Evolutionary conservation across 257 asterid species (phyloP).

Genomic region (Apocynum venetum): DNA sequence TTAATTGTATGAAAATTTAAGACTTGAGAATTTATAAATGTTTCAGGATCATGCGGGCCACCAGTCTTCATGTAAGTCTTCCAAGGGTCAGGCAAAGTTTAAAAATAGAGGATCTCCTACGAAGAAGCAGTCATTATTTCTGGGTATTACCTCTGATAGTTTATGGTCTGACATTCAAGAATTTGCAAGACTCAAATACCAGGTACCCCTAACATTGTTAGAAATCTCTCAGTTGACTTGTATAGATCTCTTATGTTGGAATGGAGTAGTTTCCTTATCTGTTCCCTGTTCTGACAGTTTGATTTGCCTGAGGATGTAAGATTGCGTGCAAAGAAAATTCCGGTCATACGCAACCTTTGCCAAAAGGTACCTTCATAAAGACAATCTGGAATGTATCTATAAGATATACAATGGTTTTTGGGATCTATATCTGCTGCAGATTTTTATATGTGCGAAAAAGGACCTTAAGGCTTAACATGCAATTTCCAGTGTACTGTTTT

Average conservation of each 20-base stretch:
- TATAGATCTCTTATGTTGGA: slow-evolving; percentile 3
- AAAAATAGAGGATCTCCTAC: slow-evolving; percentile 40
- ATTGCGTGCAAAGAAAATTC: slow-evolving; percentile 57
- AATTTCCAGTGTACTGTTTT: not conserved
- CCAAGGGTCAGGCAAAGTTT: slow-evolving; percentile 48
- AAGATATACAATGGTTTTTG: not conserved
- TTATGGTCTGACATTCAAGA: slow-evolving; percentile 84
- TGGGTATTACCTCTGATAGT: slow-evolving; percentile 58
- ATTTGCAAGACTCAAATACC: slow-evolving; percentile 77
- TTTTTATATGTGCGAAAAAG: not conserved
- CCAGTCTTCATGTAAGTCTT: slow-evolving; percentile 44
- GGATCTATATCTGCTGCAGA: not conserved
- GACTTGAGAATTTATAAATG: slow-evolving; percentile 11
- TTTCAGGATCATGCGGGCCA: slow-evolving; percentile 54
- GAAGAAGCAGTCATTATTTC: slow-evolving; percentile 57
- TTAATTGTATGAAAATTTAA: not conserved
- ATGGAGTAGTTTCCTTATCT: slow-evolving; percentile 5
- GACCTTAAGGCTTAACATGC: not conserved
- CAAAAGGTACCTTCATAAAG: slow-evolving; percentile 51
- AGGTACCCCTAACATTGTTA: slow-evolving; percentile 40
- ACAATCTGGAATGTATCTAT: not conserved
- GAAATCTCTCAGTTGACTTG: slow-evolving; percentile 7
- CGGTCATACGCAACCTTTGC: slow-evolving; percentile 77
- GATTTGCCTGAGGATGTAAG: slow-evolving; percentile 68
- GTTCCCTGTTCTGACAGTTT: slow-evolving; percentile 42